phyloP scores from a whole-genome alignment of 2,329 filamentous ascomycete species.

The Emergomyces orientalis region DNA sequence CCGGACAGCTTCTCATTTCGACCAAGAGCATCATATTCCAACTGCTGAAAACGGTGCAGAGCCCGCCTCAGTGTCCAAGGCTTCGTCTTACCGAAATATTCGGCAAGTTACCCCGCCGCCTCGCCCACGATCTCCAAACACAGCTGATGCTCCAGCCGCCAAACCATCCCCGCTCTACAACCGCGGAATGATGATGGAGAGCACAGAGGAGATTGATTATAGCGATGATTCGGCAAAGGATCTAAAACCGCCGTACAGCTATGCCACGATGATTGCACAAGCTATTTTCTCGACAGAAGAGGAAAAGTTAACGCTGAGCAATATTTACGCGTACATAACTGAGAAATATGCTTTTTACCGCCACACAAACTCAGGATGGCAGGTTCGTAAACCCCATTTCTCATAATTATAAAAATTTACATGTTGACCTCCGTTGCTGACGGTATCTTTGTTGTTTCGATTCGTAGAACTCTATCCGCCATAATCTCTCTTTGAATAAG shows the following conservation, averaged over 20 bases:
- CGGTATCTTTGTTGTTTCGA: conserved; percentile 1
- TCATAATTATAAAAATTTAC: neutral
- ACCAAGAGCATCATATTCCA: neutral
- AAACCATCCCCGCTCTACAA: conserved; percentile 42
- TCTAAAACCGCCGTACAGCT: conserved; percentile 91
- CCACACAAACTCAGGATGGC: conserved; percentile 74
- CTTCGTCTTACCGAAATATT: conserved; percentile 35
- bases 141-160: conserved; percentile 7
- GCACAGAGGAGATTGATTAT: conserved; percentile 45
- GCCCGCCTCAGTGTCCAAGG: conserved; percentile 13
- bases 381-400: conserved; percentile 47
- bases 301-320: conserved; percentile 79
- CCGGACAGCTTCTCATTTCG: conserved; percentile 13
- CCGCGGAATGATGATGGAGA: conserved; percentile 46
- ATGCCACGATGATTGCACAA: conserved; percentile 93
- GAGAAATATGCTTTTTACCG: conserved; percentile 89
- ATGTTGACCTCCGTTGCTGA: neutral
- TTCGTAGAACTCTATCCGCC: conserved; percentile 78
- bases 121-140: conserved; percentile 14
- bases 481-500: conserved; percentile 92
- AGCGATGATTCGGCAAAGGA: conserved; percentile 78
- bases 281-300: conserved; percentile 81
- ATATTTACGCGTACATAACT: conserved; percentile 91
- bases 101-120: conserved; percentile 27
- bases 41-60: neutral